These are phyloP conservation scores for Euptelea pleiosperma DNA, from an alignment of 164 flowering plant species.

Conservation along the genomic window DNA sequence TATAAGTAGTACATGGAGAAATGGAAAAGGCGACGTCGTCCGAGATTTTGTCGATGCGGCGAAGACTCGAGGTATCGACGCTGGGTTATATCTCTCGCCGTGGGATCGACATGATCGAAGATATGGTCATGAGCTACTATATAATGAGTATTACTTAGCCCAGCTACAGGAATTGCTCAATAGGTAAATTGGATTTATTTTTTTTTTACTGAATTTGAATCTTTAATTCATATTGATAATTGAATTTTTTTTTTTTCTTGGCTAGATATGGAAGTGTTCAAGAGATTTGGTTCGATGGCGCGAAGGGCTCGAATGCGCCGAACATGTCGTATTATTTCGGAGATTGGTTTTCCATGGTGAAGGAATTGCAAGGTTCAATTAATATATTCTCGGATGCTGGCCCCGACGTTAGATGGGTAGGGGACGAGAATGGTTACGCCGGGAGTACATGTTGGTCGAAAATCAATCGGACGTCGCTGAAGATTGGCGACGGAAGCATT, in stretches of 20 bases:
- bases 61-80: slow-evolving; percentile 47
- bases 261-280: slow-evolving; percentile 69
- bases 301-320: slow-evolving; percentile 68
- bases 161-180: slow-evolving; percentile 80
- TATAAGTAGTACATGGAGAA: slow-evolving; percentile 55
- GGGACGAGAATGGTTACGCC: slow-evolving; percentile 75
- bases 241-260: background rate
- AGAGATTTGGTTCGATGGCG: slow-evolving; percentile 98
- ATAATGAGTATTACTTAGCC: slow-evolving; percentile 83
- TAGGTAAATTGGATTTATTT: slow-evolving; percentile 29
- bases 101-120: slow-evolving; percentile 91
- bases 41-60: slow-evolving; percentile 61
- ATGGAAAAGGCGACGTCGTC: slow-evolving; percentile 81
- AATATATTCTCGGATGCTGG: slow-evolving; percentile 95
- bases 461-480: slow-evolving; percentile 56
- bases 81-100: slow-evolving; percentile 84
- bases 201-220: background rate
- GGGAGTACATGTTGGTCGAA: slow-evolving; percentile 84
- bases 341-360: slow-evolving; percentile 90
- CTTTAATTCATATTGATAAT: background rate
- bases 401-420: slow-evolving; percentile 87
- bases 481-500: slow-evolving; percentile 63
- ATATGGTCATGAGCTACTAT: slow-evolving; percentile 54
- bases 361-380: slow-evolving; percentile 73
- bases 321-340: slow-evolving; percentile 76